Percentiles rank a stretch among this genome's conserved stretches.
phyloP scores from a whole-genome alignment of 179 eudicot genomes.

The Amaranthus tricolor region DNA sequence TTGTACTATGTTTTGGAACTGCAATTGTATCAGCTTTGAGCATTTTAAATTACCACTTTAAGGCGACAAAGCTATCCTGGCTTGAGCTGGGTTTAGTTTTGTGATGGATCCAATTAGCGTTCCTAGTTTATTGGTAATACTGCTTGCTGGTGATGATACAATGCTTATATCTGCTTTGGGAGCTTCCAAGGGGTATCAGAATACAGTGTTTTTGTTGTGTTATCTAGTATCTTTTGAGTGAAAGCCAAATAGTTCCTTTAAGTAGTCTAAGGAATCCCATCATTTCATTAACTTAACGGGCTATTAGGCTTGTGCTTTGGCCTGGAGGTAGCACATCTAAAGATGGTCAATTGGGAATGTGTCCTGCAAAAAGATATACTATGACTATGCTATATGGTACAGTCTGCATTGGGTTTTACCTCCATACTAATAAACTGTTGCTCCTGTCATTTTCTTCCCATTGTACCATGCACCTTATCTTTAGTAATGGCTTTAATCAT shows the following conservation, averaged over 20 bases:
- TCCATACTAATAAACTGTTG: background rate
- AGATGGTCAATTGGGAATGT: background rate
- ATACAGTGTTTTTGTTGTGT: background rate
- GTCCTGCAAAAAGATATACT: background rate
- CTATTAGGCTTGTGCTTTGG: background rate
- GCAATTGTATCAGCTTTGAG: too few species aligned
- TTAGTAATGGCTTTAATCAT: background rate
- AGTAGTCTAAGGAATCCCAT: constrained; percentile 1
- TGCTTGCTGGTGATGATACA: background rate
- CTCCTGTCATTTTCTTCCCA: background rate
- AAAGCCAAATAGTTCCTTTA: background rate
- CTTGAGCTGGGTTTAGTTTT: constrained; percentile 11
- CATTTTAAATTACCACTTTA: too few species aligned
- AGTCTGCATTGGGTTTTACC: background rate
- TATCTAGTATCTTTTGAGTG: too few species aligned
- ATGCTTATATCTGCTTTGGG: background rate
- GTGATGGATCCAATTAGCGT: too few species aligned
- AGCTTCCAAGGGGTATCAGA: background rate
- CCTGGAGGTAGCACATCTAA: background rate
- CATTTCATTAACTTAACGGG: background rate
- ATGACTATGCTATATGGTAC: background rate
- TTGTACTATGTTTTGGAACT: background rate
- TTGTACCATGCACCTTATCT: background rate
- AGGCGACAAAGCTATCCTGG: too few species aligned
- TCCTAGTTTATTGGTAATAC: background rate